Evolutionary conservation across 257 asterid species (phyloP), one percentile per base, ranked within the genome.

Genomic region (Solanum ossicruentum): DNA sequence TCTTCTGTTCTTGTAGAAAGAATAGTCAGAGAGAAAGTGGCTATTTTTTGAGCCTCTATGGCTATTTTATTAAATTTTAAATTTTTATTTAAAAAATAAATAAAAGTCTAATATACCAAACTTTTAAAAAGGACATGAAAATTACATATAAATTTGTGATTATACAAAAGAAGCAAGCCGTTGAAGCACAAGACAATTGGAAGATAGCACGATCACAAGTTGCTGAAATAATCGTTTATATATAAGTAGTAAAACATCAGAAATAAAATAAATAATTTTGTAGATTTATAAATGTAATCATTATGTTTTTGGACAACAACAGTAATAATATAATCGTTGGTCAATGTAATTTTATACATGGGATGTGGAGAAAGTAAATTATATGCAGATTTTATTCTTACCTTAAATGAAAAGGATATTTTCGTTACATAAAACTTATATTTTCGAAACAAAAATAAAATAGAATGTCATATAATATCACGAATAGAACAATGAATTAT

Each of bases 331-430:
- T 58, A 1, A 1, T 0, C 0, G 2, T 43, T 43, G 8, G 47
- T 1, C 47, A 0, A 43, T 43, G 47, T 43, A 43, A 43, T 43
- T 0, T n/a, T 9, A 1, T 0, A 58, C 10, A 2, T 58, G 3
- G 1, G 7, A 9, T 20, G 0, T 1, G 13, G 1, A 58, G 5
- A n/a, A n/a, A 15, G 0, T 20, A 58, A 58, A 20, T 0, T 36
- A 36, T 36, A 36, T 36, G 1, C 6, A 36, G 6, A 36, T 36
- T 36, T 36, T 36, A 36, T 5, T 36, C 6, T 36, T 36, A 36
- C 3, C 36, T 32, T 32, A 32, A 32, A 32, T 32, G 3, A 32
- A 32, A 3, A 2, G 36, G 36, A 32, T 32, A 32, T 32, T 32
- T 32, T 32, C 41, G 6, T 36, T 3, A 5, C 6, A 58, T 20